Evolutionary conservation across 257 asterid genomes (phyloP).

Genomic region (Solanum gandarillasii): DNA sequence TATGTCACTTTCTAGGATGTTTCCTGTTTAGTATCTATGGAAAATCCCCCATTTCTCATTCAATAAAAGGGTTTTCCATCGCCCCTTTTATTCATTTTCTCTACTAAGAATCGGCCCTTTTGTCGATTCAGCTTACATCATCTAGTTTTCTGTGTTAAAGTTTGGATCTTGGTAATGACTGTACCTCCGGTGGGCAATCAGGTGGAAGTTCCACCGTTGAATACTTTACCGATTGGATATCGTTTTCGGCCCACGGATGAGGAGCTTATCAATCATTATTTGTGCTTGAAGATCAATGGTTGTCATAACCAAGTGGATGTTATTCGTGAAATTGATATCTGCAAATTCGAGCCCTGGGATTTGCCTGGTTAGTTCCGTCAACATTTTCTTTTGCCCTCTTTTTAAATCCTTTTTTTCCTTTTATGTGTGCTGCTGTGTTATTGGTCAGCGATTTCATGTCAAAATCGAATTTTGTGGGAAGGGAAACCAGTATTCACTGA

Average conservation of each 20-base stretch:
- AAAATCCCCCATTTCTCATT: not conserved
- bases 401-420: not conserved
- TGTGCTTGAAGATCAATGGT: slow-evolving; percentile 67
- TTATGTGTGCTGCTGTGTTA: not conserved
- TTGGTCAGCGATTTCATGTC: not conserved
- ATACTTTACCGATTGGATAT: slow-evolving; percentile 60
- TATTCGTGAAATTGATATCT: slow-evolving; percentile 71
- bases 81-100: not conserved
- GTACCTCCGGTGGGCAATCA: not conserved
- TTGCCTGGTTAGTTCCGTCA: slow-evolving; percentile 41
- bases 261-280: slow-evolving; percentile 59
- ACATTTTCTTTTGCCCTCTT: not conserved
- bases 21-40: not conserved
- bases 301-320: slow-evolving; percentile 48
- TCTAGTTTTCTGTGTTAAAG: not conserved
- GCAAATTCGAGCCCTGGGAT: slow-evolving; percentile 95
- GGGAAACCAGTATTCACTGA: not conserved
- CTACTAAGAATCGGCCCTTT: not conserved
- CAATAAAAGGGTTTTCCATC: not conserved
- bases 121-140: not conserved
- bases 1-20: not conserved
- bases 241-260: slow-evolving; percentile 73
- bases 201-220: slow-evolving; percentile 10
- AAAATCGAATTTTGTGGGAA: not conserved
- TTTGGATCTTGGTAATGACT: not conserved